phyloP scores from a whole-genome alignment of 1,284 basidiomycete genomes.

The Sporisorium sorghi region DNA sequence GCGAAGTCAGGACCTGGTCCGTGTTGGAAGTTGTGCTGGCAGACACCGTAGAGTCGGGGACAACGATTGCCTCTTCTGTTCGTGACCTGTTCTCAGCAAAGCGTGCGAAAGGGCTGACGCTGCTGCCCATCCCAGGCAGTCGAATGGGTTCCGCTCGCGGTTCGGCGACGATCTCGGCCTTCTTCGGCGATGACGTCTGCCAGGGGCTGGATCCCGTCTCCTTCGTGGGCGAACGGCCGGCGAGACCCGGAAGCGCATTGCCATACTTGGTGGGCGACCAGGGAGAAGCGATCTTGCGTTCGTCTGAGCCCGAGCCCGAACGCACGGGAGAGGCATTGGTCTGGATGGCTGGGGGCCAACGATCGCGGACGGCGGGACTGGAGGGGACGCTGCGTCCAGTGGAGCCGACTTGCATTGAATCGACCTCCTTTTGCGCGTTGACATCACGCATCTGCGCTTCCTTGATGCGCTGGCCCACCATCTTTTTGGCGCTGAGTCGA shows the following conservation, averaged over 20 bases:
- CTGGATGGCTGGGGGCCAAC: conserved; percentile 44
- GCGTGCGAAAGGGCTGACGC: conserved; percentile 39
- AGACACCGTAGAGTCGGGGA: neutral
- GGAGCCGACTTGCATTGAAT: conserved; percentile 28
- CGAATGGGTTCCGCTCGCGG: conserved; percentile 43
- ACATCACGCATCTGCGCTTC: conserved; percentile 60
- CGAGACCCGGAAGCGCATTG: conserved; percentile 50
- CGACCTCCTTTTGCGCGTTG: conserved; percentile 34
- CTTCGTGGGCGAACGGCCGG: conserved; percentile 39
- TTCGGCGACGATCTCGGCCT: conserved; percentile 24
- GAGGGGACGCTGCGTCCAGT: conserved; percentile 34
- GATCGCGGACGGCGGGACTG: conserved; percentile 46
- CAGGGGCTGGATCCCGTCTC: conserved; percentile 18
- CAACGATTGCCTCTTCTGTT: conserved; percentile 23
- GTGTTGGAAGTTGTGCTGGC: conserved; percentile 5
- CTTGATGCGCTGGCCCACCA: conserved; percentile 62
- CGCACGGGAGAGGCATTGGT: conserved; percentile 26
- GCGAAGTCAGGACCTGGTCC: conserved; percentile 29
- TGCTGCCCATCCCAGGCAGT: conserved; percentile 51
- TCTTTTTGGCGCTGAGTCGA: conserved; percentile 56
- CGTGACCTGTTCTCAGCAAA: conserved; percentile 20
- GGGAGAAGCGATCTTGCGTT: conserved; percentile 23
- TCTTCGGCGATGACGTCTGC: conserved; percentile 30
- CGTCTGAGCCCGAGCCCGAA: conserved; percentile 14
- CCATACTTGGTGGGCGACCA: conserved; percentile 54